phyloP scores from a whole-genome alignment of 106 monocot species.

The Hemerocallis citrina region DNA sequence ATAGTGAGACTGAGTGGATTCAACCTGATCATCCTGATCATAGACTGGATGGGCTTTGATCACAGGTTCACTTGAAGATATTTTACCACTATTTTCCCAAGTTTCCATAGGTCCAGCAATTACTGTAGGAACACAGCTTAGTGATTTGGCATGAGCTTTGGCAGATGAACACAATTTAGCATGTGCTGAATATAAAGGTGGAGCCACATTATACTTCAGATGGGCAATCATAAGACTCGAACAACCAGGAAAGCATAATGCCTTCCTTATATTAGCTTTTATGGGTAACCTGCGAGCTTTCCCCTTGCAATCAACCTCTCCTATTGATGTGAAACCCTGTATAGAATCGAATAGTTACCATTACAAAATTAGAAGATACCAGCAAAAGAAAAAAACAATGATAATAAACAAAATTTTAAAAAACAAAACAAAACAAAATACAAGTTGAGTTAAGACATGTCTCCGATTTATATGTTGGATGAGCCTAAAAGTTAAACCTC shows the following conservation, averaged over 20 bases:
- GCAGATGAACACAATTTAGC: neutral
- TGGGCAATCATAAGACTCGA: constrained; percentile 80
- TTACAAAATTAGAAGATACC: neutral
- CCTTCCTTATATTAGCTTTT: constrained; percentile 59
- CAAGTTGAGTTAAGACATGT: no score
- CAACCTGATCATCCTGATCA: neutral
- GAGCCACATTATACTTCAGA: constrained; percentile 18
- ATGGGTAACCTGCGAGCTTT: constrained; percentile 52
- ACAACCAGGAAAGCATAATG: constrained; percentile 80
- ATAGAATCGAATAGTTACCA: neutral
- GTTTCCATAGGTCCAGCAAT: constrained; percentile 4
- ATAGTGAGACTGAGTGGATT: neutral
- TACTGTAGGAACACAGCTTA: neutral
- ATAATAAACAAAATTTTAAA: neutral
- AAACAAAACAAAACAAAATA: no score
- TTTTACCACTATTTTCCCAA: neutral
- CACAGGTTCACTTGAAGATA: neutral
- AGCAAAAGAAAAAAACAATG: neutral
- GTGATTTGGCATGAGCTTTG: constrained; percentile 2
- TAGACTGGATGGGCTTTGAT: neutral
- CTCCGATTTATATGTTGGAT: neutral
- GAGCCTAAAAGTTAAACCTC: neutral
- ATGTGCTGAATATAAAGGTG: constrained; percentile 6
- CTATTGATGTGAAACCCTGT: constrained; percentile 73
- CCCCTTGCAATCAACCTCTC: constrained; percentile 62